Percentiles rank a stretch among this genome's conserved stretches.
Conservation (phyloP, 176 grass and related monocot species). For the Bromus sterilis region DNA sequence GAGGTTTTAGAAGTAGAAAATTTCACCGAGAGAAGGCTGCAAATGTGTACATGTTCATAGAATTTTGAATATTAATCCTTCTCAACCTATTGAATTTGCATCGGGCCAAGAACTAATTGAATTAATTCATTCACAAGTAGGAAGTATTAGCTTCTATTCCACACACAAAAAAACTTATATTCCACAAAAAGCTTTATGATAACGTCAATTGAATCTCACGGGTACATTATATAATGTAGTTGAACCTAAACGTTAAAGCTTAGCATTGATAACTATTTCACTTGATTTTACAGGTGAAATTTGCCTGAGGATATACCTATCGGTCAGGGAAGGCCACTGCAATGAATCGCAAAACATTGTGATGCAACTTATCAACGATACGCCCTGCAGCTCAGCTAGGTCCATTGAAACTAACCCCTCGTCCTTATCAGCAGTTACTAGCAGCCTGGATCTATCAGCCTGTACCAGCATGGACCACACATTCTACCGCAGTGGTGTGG, state of each 20-base stretch:
- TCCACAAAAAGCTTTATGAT: neutral
- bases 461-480: slow-evolving; percentile 12
- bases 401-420: slow-evolving; percentile 28
- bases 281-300: slow-evolving; percentile 65
- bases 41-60: neutral
- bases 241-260: neutral
- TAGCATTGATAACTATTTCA: neutral
- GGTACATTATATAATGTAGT: neutral
- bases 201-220: neutral
- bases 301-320: slow-evolving; percentile 48
- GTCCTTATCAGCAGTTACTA: slow-evolving; percentile 15
- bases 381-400: slow-evolving; percentile 26
- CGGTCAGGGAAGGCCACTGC: slow-evolving; percentile 23
- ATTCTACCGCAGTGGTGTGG: slow-evolving; percentile 4
- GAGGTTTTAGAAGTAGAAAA: neutral
- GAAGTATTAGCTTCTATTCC: neutral
- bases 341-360: slow-evolving; percentile 1
- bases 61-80: neutral
- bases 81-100: neutral
- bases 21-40: neutral
- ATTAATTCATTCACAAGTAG: neutral
- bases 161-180: no score
- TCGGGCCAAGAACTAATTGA: neutral
- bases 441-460: slow-evolving; percentile 16
- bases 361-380: slow-evolving; percentile 24